Evolutionary conservation across 2,329 filamentous ascomycete genomes (phyloP), one percentile per base, ranked within the genome.

Genomic region (Claviceps spartinae): DNA sequence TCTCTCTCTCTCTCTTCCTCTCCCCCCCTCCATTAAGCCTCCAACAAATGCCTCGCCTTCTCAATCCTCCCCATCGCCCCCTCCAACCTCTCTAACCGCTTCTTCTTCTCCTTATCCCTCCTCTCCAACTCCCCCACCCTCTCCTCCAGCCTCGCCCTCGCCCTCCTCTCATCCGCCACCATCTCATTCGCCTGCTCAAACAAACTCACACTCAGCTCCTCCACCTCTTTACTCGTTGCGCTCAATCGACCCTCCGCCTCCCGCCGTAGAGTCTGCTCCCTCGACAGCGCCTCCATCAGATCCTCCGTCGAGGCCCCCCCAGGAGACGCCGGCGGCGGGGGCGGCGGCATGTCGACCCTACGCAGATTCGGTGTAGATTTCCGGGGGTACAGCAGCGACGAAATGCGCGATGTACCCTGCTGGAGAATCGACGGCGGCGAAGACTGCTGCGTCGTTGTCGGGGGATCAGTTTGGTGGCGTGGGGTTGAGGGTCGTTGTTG

Each of bases 111-210:
- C 47, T 64, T 67, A 54, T 91, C 87, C 54, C 86, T 72, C 59
- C 74, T 70, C 69, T 90, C 86, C 22, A 93, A 68, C 60, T 82
- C 72, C 54, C 72, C 76, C 7, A 93, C 76, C 41, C 85, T 71
- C 63, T 85, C 81, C 68, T 89, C 85, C 24, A 93, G 73, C 61
- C 76, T 78, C 5, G 84, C 85, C 54, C 85, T 72, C 37, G 83
- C 84, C 52, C 80, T 76, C 44, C 87, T 72, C 72, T 93, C 87
- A 18, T 77, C 73, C 2, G 87, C 86, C 20, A 93, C 87, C 87
- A 93, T 93, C 68, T 89, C 82, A 65, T 93, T 93, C 49, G 87
- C 87, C 70, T 90, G 83, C 69, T 86, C 82, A 65, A 93, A 93
- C 51, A 93, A 70, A 49, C 77, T 78, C 20, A 79, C 83, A 61